Percentiles rank a stretch among this genome's conserved stretches.
Conservation (phyloP, 2,329 filamentous ascomycete genomes). For the Rhynchosporium graminicola region DNA sequence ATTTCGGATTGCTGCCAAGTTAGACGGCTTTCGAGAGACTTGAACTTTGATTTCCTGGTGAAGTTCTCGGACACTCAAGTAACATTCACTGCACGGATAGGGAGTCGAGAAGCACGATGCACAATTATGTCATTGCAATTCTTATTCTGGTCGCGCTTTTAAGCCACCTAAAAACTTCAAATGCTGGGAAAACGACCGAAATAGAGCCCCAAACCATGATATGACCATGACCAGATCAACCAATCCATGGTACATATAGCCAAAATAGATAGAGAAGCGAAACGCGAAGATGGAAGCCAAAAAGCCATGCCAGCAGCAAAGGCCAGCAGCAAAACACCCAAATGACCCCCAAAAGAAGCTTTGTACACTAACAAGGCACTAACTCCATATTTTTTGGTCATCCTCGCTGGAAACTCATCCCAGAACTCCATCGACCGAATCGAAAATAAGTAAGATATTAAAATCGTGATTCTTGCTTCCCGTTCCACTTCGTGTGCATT, state of each 20-base stretch:
- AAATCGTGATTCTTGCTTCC: not conserved
- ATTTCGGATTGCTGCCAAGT: no score
- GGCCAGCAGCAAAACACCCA: not conserved
- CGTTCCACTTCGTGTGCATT: not conserved
- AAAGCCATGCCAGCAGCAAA: not conserved
- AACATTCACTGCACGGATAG: not conserved
- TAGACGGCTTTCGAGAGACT: no score
- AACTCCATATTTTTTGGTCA: slow-evolving; percentile 4
- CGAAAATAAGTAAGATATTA: not conserved
- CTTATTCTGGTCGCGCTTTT: not conserved
- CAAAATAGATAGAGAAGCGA: not conserved
- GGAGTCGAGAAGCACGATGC: no score
- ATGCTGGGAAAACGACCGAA: not conserved
- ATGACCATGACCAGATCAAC: slow-evolving; percentile 7
- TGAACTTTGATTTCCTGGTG: no score
- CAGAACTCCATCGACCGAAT: not conserved
- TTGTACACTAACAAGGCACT: slow-evolving; percentile 9
- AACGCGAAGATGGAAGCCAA: not conserved
- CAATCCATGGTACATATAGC: slow-evolving; percentile 9
- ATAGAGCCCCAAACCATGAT: slow-evolving; percentile 10
- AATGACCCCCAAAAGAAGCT: not conserved
- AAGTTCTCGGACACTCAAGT: no score
- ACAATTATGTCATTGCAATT: not conserved
- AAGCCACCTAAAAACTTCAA: not conserved
- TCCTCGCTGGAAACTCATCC: not conserved